Base-by-base conservation (phyloP, 352 stramenopile genomes). In the Pythium insidiosum region DNA sequence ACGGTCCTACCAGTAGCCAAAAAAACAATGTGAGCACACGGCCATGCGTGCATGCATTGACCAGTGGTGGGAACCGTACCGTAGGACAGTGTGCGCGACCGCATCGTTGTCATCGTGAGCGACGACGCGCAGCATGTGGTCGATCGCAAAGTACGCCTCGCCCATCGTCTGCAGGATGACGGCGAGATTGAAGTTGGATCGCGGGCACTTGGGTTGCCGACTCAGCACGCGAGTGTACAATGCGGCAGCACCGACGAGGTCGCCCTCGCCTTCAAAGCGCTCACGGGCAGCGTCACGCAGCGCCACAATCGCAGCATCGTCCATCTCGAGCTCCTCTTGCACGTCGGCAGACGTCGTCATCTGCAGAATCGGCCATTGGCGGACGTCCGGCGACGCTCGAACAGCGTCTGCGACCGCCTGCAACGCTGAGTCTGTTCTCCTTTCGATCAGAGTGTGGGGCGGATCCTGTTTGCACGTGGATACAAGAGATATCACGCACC, bases 111-210 rank as follows among this genome's bases (percentile, higher is more conserved):
- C 74, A 23, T 84, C 66, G 6, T 64, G 42, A 4, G 58, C 50
- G 16, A 90, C 68, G n/a, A 87, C 78, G n/a, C 70, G 64, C 21
- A 88, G 52, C 68, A 87, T 88, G 47, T 63, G 66, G 18, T 58
- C 47, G 34, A 84, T 62, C 7, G 75, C 73, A 36, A 90, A 83
- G 38, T 80, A 81, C 15, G 64, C 76, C 43, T 86, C 74, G 10
- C 74, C 70, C 22, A 84, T 65, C 30, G 53, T 84, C 37, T 90
- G 73, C 16, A 90, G 41, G 29, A 88, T 83, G 20, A 87, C 75
- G 1, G 68, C 74, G 31, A 90, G 63, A 40, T 90, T 90, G 46
- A 88, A 90, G 38, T 68, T 85, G 39, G 73, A 66, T 45, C 83
- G 84, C 7, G 65, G 64, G 25, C 73, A 88, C 5, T 49, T 53